Conservation (phyloP, 2,329 filamentous ascomycete species). For the Purpureocillium takamizusanense region DNA sequence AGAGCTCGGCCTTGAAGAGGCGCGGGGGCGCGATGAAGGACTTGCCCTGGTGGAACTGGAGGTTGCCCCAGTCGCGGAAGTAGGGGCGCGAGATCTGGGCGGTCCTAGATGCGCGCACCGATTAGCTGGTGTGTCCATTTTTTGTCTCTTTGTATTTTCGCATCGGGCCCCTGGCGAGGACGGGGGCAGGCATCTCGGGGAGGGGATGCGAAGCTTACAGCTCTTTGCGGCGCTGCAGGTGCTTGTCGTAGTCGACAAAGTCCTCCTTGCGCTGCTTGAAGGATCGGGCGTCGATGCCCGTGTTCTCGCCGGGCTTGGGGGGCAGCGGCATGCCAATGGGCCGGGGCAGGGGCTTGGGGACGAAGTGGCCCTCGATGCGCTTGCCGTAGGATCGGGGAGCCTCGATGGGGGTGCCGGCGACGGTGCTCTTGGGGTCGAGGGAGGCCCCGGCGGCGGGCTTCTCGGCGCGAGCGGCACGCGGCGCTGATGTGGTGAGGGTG, state of each 20-base stretch:
- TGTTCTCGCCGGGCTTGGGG: conserved; percentile 72
- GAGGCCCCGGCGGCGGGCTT: conserved; percentile 26
- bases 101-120: too few species aligned
- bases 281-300: conserved; percentile 61
- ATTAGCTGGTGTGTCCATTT: too few species aligned
- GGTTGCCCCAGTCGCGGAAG: conserved; percentile 90
- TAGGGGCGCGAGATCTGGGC: conserved; percentile 77
- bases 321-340: conserved; percentile 76
- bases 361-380: conserved; percentile 41
- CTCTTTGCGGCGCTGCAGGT: conserved; percentile 65
- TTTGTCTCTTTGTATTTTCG: too few species aligned
- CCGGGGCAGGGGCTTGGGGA: conserved; percentile 50
- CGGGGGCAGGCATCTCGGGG: too few species aligned
- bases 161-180: too few species aligned
- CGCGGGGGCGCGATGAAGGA: conserved; percentile 78
- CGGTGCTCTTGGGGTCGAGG: conserved; percentile 25
- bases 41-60: conserved; percentile 78
- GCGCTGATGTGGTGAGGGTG: conserved; percentile 35
- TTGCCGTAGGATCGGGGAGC: conserved; percentile 53
- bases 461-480: conserved; percentile 16
- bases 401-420: conserved; percentile 40
- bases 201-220: conserved; percentile 42
- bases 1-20: conserved; percentile 73
- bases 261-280: conserved; percentile 64
- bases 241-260: conserved; percentile 78